Evolutionary conservation across 257 asterid species (phyloP), one percentile per base, ranked within the genome.

Genomic region (Petunia secreta): DNA sequence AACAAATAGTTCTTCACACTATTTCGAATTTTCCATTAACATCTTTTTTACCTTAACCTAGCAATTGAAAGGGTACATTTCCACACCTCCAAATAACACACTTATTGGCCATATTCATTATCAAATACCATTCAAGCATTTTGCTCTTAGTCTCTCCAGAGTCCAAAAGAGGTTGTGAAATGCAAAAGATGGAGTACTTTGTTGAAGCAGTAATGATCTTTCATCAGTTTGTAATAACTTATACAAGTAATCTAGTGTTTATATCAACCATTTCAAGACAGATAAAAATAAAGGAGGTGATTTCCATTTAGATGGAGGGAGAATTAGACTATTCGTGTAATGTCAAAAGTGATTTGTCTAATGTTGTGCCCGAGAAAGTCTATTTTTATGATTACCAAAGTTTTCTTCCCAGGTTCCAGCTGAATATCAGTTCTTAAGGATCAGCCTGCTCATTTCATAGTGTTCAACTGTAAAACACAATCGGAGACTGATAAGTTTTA

Each of bases 51-150:
- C 44, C 44, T 9, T 13, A 5, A 63, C 16, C 4, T 63, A 11
- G 13, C n/a, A 13, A 59, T 41, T 64, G 40, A 34, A 34, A 48
- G 3, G 6, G 25, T 41, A 5, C 50, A 5, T 50, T 9, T 48
- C 34, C 34, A 71, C 36, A 14, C 2, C 15, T 48, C 60, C 48
- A 34, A 4, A 25, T 46, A 34, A 48, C 34, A 6, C 60, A 71
- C 6, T 6, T 15, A 11, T 71, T 48, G 3, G 34, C 76, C 76
- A 4, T 50, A 11, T 71, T 48, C 60, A 48, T 43, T 48, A 66
- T 66, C 2, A 71, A 40, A 71, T 48, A 55, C 4, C 77, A 71
- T 10, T 71, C 77, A 71, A 52, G 11, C 60, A 50, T 16, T 50
- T 50, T 6, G 50, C 62, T 50, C 57, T 4, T 52, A 14, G 50